Conservation (phyloP, 495 filamentous ascomycete species). For the Hypomontagnella submonticulosa region DNA sequence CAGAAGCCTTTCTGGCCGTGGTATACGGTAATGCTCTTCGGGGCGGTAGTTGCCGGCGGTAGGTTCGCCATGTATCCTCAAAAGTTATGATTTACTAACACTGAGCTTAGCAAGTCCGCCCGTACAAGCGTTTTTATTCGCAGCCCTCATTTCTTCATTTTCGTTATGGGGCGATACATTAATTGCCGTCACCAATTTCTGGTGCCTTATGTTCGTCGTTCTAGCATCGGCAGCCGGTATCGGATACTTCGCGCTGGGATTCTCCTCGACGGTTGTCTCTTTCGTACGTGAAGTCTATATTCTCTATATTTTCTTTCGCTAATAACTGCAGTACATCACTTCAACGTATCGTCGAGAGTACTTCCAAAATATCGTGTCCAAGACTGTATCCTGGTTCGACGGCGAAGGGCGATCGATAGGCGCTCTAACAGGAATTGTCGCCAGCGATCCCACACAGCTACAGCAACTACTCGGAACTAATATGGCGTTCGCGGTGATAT, state of each 20-base stretch:
- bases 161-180: conserved; percentile 56
- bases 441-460: conserved; percentile 69
- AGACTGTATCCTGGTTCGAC: conserved; percentile 69
- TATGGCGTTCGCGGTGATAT: conserved; percentile 62
- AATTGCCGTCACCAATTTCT: conserved; percentile 62
- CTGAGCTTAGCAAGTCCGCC: conserved; percentile 53
- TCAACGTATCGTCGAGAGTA: conserved; percentile 68
- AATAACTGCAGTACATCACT: conserved; percentile 55
- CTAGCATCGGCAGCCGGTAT: conserved; percentile 62
- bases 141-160: conserved; percentile 61
- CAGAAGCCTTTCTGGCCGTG: conserved; percentile 60
- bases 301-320: neutral
- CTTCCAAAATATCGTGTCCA: conserved; percentile 66
- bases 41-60: conserved; percentile 64
- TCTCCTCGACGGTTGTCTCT: conserved; percentile 61
- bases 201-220: conserved; percentile 73
- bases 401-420: conserved; percentile 60
- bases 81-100: conserved; percentile 22
- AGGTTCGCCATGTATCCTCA: conserved; percentile 23
- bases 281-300: conserved; percentile 50
- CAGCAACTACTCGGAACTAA: conserved; percentile 71
- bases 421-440: conserved; percentile 62
- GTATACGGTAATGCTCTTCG: conserved; percentile 59
- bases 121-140: conserved; percentile 63
- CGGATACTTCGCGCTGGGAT: conserved; percentile 66